Evolutionary conservation across 192 early-diverging fungal species (phyloP), one percentile per base, ranked within the genome.

Genomic region (Coemansia nantahalensis): DNA sequence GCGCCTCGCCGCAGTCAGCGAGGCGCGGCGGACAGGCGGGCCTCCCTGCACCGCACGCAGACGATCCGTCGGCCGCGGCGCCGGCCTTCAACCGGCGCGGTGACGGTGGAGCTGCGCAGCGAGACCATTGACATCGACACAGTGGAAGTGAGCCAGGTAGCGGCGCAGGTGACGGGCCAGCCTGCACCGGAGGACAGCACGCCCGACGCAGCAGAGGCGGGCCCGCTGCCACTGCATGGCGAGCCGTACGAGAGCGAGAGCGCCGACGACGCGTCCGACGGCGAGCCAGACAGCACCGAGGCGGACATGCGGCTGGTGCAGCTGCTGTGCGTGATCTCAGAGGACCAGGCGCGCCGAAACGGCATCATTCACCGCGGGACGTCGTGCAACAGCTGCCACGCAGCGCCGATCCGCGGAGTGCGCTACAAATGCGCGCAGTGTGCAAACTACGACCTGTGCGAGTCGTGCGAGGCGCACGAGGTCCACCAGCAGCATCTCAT

Each of bases 391-490:
- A 84, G 86, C 67, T 98, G 96, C 62, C 80, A 81, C 16, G 80
- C 82, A 22, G 80, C 86, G 21, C 96, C 96, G 2, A 88, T 98
- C 48, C 84, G 91, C 19, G 96, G 96, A 8, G 65, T 85, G 16
- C 84, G 96, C 3, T 97, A 87, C 82, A 93, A 91, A 58, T 98
- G 96, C 59, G 86, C 89, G 28, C 93, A 97, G 50, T 98, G 96
- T 53, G 80, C 89, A 36, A 90, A 94, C 47, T 90, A 83, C 55
- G 96, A 98, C 77, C 65, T 98, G 13, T 98, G 96, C 65, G 89
- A 92, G 50, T 62, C 79, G 4, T 98, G 96, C 69, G 95, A 98
- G 60, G 88, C 88, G 5, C 84, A 91, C 32, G 69, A 79, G 26
- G 78, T 79, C 1, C 95, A 98, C 59, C 70, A 78, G 19, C 89